Conservation (phyloP, 768 basidiomycete genomes). For the Cyathus striatus region DNA sequence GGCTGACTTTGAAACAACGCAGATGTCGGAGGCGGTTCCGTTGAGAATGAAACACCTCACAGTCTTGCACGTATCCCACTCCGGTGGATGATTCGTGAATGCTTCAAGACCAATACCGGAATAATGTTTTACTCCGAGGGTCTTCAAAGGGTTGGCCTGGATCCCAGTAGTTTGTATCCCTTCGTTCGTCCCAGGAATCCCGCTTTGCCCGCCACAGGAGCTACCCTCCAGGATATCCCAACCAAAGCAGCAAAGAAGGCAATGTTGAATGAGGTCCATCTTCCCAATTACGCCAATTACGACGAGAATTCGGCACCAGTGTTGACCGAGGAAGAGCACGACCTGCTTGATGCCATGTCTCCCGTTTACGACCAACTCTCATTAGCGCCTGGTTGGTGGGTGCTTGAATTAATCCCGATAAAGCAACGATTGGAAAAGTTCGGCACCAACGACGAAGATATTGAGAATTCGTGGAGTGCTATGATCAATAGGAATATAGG, state of each 20-base stretch:
- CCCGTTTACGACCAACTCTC: conserved; percentile 58
- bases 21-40: conserved; percentile 60
- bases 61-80: conserved; percentile 51
- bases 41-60: conserved; percentile 38
- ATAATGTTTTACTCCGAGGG: conserved; percentile 52
- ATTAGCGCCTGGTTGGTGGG: conserved; percentile 54
- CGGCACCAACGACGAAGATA: conserved; percentile 30
- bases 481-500: conserved; percentile 36
- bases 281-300: conserved; percentile 10
- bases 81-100: conserved; percentile 72
- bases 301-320: conserved; percentile 10
- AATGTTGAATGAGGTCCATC: conserved; percentile 15
- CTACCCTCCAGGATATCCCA: conserved; percentile 19
- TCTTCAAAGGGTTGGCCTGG: conserved; percentile 44
- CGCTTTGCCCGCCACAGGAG: conserved; percentile 16
- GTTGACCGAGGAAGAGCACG: conserved; percentile 55
- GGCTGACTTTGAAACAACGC: background rate
- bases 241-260: conserved; percentile 3
- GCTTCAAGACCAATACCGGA: conserved; percentile 54
- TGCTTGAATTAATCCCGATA: conserved; percentile 54
- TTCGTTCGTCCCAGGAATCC: conserved; percentile 31
- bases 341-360: conserved; percentile 51
- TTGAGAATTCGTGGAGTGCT: conserved; percentile 32
- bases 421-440: conserved; percentile 30
- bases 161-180: conserved; percentile 41